These are phyloP conservation scores for Kluyveromyces siamensis DNA, from an alignment of 805 yeast genomes.

Conservation along the genomic window DNA sequence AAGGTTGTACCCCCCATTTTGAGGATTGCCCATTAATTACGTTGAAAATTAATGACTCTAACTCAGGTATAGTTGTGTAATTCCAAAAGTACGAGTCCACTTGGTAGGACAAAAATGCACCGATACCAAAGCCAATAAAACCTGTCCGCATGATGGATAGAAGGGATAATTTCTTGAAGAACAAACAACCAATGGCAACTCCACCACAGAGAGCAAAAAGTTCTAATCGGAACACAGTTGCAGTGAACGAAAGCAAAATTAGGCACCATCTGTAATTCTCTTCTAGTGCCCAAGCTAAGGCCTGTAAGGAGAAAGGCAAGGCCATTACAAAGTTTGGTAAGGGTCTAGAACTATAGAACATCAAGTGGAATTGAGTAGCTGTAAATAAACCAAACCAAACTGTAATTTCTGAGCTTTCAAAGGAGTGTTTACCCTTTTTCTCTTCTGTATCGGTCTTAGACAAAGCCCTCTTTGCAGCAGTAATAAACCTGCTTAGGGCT, in stretches of 20 bases:
- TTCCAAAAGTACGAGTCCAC: slow-evolving; percentile 79
- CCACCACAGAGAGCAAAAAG: slow-evolving; percentile 46
- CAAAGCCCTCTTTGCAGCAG: slow-evolving; percentile 4
- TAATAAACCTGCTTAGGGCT: slow-evolving; percentile 2
- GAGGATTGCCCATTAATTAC: slow-evolving; percentile 64
- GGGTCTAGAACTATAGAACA: slow-evolving; percentile 74
- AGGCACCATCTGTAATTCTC: slow-evolving; percentile 44
- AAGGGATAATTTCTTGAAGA: slow-evolving; percentile 39
- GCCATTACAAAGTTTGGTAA: slow-evolving; percentile 78
- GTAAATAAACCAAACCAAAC: slow-evolving; percentile 52
- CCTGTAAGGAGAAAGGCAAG: slow-evolving; percentile 58
- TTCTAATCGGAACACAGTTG: slow-evolving; percentile 68
- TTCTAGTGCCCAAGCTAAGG: slow-evolving; percentile 40
- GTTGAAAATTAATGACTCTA: slow-evolving; percentile 64
- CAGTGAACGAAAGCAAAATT: slow-evolving; percentile 47
- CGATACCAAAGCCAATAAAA: slow-evolving; percentile 42
- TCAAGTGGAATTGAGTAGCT: slow-evolving; percentile 66
- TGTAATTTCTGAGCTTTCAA: neutral
- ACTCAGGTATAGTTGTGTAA: slow-evolving; percentile 56
- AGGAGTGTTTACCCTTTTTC: neutral
- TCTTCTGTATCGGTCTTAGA: slow-evolving; percentile 5
- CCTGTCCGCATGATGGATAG: slow-evolving; percentile 33
- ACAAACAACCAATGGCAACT: slow-evolving; percentile 37
- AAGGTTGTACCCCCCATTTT: slow-evolving; percentile 83
- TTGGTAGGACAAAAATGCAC: slow-evolving; percentile 36